A percentile compares a stretch with the other conserved stretches of the same genome.
Conservation (phyloP, 345 rosid genomes). For the Lepidium africanum region DNA sequence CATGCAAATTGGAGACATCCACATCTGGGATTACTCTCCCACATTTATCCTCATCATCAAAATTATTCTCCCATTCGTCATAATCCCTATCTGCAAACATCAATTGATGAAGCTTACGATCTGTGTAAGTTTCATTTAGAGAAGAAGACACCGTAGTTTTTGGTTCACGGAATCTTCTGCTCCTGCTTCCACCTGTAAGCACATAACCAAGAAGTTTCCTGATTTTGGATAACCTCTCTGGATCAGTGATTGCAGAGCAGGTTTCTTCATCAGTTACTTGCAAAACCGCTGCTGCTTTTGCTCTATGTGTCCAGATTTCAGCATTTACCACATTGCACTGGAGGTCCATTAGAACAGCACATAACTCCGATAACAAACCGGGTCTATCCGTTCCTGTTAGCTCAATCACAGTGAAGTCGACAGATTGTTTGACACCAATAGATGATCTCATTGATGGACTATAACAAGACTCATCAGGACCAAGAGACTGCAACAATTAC, state of each 20-base stretch:
- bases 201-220: constrained; percentile 69
- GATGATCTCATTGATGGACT: constrained; percentile 49
- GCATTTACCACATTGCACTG: constrained; percentile 76
- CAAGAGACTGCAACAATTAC: constrained; percentile 52
- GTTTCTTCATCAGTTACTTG: constrained; percentile 73
- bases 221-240: constrained; percentile 51
- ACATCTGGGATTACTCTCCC: constrained; percentile 55
- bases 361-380: constrained; percentile 78
- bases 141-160: constrained; percentile 54
- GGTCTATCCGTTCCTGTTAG: constrained; percentile 82
- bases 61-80: constrained; percentile 41
- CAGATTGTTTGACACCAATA: constrained; percentile 55
- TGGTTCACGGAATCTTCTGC: constrained; percentile 45
- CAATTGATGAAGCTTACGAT: constrained; percentile 92
- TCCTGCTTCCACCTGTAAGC: constrained; percentile 53
- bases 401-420: constrained; percentile 73
- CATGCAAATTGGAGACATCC: constrained; percentile 59
- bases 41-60: constrained; percentile 27
- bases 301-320: constrained; percentile 90
- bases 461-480: constrained; percentile 52
- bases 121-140: constrained; percentile 43
- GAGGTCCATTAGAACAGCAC: constrained; percentile 71
- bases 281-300: constrained; percentile 80
- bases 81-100: constrained; percentile 94
- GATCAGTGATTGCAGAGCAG: constrained; percentile 52